Base-by-base conservation (phyloP, 75 land plant genomes). In the Chamaecyparis obtusa region DNA sequence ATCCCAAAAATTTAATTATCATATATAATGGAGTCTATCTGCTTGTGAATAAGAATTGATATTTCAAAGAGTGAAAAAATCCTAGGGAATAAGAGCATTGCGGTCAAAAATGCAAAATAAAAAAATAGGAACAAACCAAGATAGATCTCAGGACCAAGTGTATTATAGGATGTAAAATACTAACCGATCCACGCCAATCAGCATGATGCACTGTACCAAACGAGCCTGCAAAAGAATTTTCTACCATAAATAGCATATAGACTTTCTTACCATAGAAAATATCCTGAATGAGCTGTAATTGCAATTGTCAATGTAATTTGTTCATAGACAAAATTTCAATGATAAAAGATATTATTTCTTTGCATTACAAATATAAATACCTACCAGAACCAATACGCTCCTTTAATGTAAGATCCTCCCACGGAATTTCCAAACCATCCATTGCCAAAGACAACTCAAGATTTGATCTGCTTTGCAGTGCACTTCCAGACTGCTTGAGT, bases 141-240 rank as follows among this genome's bases (percentile, higher is more conserved):
- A 32, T n/a, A 81, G 30, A 81, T 48, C 46, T 81, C n/a, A 19
- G 30, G 51, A n/a, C 30, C 44, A 39, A 32, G 46, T 13, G 27
- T 41, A 81, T 44, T 44, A 27, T 16, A 44, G 44, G 21, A 19
- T 17, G 51, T 27, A 81, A 84, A 69, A 43, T 43, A 86, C 95
- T 90, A 88, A 97, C 99, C 79, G 96, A 95, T n/a, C 96, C 99
- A 91, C 92, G 91, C 99, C 99, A 97, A 74, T 97, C 99, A 86
- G 99, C 99, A 86, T 92, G 97, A 89, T 97, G 96, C 30, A 97
- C 99, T 39, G 94, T 97, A 13, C 99, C 99, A 92, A 94, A 97
- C 33, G 99, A 97, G 87, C 99, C 99, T 97, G 93, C 39, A 90
- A 88, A 11, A 55, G 56, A 55, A 14, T 83, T 55, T 24, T 44